Conservation (phyloP, 169 alveolate genomes). For the Plasmodium adleri region DNA sequence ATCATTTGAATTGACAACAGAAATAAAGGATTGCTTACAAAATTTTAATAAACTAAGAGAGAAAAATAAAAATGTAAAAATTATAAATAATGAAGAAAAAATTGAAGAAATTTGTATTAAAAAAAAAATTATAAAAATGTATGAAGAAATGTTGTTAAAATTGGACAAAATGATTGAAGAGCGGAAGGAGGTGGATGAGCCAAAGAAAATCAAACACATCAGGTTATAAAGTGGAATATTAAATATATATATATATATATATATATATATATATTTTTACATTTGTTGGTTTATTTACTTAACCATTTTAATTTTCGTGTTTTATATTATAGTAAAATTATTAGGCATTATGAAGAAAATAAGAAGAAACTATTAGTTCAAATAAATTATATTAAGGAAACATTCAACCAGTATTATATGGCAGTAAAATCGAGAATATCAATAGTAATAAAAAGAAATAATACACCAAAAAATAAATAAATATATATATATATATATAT, state of each 20-base stretch:
- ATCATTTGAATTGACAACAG: not conserved
- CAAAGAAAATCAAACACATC: slow-evolving; percentile 20
- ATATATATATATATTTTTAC: not conserved
- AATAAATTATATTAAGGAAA: slow-evolving; percentile 44
- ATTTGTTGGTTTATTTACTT: not conserved
- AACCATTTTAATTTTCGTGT: not conserved
- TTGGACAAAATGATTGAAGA: slow-evolving; percentile 14
- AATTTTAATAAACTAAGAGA: slow-evolving; percentile 28
- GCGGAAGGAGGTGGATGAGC: not conserved
- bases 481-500: not conserved
- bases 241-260: not conserved
- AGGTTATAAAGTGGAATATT: not conserved
- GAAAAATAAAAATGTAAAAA: slow-evolving; percentile 30
- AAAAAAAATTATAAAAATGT: slow-evolving; percentile 62
- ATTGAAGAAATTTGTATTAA: slow-evolving; percentile 56
- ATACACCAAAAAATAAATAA: not conserved
- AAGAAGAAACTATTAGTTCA: slow-evolving; percentile 37
- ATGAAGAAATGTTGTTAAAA: slow-evolving; percentile 27
- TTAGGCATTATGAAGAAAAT: slow-evolving; percentile 38
- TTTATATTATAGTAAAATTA: slow-evolving; percentile 26
- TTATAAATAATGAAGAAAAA: slow-evolving; percentile 34
- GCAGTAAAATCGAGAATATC: slow-evolving; percentile 8
- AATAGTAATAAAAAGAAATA: slow-evolving; percentile 5
- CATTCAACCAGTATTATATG: slow-evolving; percentile 45
- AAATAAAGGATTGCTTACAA: slow-evolving; percentile 18